A percentile compares a stretch with the other conserved stretches of the same genome.
Conservation (phyloP, 805 yeast genomes). For the Sporopachydermia lactativora region DNA sequence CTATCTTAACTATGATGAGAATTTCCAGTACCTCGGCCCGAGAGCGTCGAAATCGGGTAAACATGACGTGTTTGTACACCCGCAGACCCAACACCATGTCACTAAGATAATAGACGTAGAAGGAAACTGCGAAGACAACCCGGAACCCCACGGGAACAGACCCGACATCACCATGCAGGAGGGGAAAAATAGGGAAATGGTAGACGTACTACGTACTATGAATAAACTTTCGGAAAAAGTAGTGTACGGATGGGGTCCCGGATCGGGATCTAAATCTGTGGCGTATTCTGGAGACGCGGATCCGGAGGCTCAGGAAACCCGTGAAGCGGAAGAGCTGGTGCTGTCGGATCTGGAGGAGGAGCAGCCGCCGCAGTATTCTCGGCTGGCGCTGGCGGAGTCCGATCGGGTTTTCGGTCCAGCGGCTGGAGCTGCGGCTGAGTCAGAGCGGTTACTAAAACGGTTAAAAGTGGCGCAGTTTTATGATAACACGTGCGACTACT, state of each 20-base stretch:
- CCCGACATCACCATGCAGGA: constrained; percentile 83
- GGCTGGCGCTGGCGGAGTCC: constrained; percentile 24
- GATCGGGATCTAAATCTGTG: constrained; percentile 24
- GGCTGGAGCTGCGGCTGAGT: not conserved
- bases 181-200: constrained; percentile 48
- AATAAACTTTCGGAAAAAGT: constrained; percentile 74
- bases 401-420: constrained; percentile 1
- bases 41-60: not conserved
- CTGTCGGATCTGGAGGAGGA: constrained; percentile 37
- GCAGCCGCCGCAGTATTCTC: constrained; percentile 36
- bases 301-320: constrained; percentile 22
- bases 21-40: constrained; percentile 15
- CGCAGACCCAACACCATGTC: constrained; percentile 23
- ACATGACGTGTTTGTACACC: not conserved
- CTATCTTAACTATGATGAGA: constrained; percentile 60
- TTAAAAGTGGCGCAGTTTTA: not conserved
- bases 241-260: constrained; percentile 38
- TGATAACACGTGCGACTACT: not conserved
- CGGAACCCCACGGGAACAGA: constrained; percentile 58
- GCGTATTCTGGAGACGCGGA: constrained; percentile 22
- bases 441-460: not conserved
- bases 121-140: constrained; percentile 73
- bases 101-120: constrained; percentile 63
- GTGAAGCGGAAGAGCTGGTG: constrained; percentile 30
- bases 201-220: constrained; percentile 74